phyloP scores from a whole-genome alignment of 2,329 filamentous ascomycete species.

The Emergomyces africanus region DNA sequence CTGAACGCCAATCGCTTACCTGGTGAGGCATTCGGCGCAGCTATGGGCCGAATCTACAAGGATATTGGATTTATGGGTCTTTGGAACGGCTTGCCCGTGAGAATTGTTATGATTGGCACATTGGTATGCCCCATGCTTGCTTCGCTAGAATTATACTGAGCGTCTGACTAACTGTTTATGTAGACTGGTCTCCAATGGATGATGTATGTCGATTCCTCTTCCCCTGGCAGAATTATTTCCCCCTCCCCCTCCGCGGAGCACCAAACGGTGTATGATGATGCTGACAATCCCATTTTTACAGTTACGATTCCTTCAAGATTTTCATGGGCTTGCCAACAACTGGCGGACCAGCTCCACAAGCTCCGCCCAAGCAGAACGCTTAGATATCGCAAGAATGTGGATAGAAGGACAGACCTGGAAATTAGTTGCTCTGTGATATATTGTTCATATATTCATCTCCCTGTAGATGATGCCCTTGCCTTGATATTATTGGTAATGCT shows the following conservation, averaged over 20 bases:
- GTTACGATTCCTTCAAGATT: slow-evolving; percentile 70
- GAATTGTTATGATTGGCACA: slow-evolving; percentile 81
- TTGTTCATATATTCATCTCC: neutral
- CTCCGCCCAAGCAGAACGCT: slow-evolving; percentile 36
- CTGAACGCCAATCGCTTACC: slow-evolving; percentile 65
- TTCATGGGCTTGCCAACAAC: slow-evolving; percentile 80
- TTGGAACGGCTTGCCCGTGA: slow-evolving; percentile 78
- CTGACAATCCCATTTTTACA: slow-evolving; percentile 17
- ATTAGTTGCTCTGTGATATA: neutral
- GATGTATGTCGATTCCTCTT: slow-evolving; percentile 52
- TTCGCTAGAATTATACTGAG: neutral
- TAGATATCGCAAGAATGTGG: neutral
- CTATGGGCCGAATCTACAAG: slow-evolving; percentile 67
- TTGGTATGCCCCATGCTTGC: slow-evolving; percentile 28
- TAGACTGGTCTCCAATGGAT: slow-evolving; percentile 79
- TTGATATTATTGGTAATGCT: neutral
- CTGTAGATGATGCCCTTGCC: neutral
- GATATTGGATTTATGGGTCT: slow-evolving; percentile 80
- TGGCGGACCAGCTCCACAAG: slow-evolving; percentile 51
- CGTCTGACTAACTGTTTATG: slow-evolving; percentile 11
- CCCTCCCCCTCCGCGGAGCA: too few relatives aligned
- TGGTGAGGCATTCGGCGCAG: slow-evolving; percentile 65
- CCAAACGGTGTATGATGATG: neutral
- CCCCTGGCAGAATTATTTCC: neutral
- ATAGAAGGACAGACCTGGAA: neutral